These are phyloP conservation scores for Aureobasidium sp. DNA, from an alignment of 2,329 filamentous ascomycete species.

Conservation along the genomic window DNA sequence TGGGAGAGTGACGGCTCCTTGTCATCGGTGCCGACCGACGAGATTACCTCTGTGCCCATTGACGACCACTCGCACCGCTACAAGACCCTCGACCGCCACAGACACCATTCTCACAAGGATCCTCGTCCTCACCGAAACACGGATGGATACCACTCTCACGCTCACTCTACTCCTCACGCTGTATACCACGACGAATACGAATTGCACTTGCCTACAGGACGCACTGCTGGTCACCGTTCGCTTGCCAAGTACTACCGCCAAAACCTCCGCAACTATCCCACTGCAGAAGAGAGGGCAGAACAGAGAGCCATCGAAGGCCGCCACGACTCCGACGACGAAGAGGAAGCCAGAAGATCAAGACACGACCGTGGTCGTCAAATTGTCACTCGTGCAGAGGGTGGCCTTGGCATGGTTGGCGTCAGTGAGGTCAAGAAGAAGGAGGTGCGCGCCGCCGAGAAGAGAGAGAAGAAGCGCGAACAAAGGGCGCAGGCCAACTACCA, in stretches of 20 bases:
- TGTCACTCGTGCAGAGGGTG: constrained; percentile 64
- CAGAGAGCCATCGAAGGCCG: constrained; percentile 53
- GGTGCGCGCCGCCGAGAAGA: constrained; percentile 59
- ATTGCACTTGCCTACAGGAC: constrained; percentile 83
- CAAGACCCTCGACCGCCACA: constrained; percentile 63
- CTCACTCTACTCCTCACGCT: constrained; percentile 63
- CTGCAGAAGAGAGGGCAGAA: constrained; percentile 65
- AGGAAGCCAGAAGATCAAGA: constrained; percentile 25
- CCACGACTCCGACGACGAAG: constrained; percentile 40
- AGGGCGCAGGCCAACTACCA: constrained; percentile 48
- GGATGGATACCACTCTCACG: constrained; percentile 76
- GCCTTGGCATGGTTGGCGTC: constrained; percentile 68
- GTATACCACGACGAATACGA: constrained; percentile 91
- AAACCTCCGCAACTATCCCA: constrained; percentile 80
- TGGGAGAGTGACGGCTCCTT: constrained; percentile 91
- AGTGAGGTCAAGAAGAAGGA: constrained; percentile 67
- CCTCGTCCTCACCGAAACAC: constrained; percentile 65
- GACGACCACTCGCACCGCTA: constrained; percentile 66
- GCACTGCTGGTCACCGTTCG: constrained; percentile 82
- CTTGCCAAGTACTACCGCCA: constrained; percentile 85
- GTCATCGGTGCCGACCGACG: constrained; percentile 79
- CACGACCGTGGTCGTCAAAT: constrained; percentile 33
- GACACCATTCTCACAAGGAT: constrained; percentile 67
- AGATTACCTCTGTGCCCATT: constrained; percentile 71
- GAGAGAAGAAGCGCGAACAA: constrained; percentile 59